Conservation (phyloP, 2,329 filamentous ascomycete genomes). For the Verticillium albo-atrum region DNA sequence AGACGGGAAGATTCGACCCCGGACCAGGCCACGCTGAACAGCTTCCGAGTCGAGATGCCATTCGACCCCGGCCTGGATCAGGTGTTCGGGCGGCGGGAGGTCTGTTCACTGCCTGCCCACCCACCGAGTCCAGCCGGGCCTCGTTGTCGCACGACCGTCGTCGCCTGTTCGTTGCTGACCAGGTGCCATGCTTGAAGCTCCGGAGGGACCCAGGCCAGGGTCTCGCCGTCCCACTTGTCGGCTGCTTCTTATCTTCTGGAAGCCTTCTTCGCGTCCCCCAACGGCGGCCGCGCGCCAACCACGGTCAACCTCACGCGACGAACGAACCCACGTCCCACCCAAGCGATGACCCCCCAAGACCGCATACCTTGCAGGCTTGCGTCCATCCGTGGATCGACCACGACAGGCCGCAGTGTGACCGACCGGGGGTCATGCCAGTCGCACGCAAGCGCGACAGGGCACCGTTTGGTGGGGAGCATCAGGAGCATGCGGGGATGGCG, state of each 20-base stretch:
- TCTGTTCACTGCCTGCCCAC: not conserved
- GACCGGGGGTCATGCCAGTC: not conserved
- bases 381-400: not conserved
- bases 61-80: no score
- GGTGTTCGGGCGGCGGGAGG: no score
- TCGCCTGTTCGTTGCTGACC: not conserved
- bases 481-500: slow-evolving; percentile 1
- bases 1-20: not conserved
- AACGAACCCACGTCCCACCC: not conserved
- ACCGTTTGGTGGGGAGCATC: not conserved
- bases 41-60: no score
- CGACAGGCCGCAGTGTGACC: not conserved
- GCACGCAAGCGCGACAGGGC: not conserved
- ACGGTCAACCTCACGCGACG: not conserved
- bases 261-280: not conserved
- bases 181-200: no score
- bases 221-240: not conserved
- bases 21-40: not conserved
- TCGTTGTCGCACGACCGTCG: no score
- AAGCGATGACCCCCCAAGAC: not conserved
- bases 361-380: not conserved
- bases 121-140: no score
- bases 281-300: not conserved
- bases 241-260: not conserved
- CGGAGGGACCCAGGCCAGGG: no score